Percentiles rank a stretch among this genome's conserved stretches.
phyloP scores from a whole-genome alignment of 805 yeast genomes.

The Zygosaccharomyces lentus region DNA sequence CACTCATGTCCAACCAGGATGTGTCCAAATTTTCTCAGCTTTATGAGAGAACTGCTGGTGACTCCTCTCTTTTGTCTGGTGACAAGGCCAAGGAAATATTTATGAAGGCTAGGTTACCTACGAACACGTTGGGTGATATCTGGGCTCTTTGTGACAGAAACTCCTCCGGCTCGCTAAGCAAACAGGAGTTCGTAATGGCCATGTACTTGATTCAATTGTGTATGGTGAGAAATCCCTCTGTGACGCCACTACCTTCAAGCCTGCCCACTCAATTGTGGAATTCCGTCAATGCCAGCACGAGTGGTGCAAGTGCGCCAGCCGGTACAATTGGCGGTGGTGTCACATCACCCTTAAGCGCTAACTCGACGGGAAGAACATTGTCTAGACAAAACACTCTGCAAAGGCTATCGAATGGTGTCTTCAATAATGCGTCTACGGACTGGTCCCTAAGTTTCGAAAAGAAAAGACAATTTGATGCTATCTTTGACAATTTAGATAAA shows the following conservation, averaged over 20 bases:
- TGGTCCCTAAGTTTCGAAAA: constrained; percentile 71
- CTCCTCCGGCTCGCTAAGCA: constrained; percentile 65
- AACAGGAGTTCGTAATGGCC: constrained; percentile 80
- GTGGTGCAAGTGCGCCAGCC: constrained; percentile 14
- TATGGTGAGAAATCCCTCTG: constrained; percentile 59
- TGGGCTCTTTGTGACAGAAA: constrained; percentile 85
- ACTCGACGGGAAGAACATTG: constrained; percentile 27
- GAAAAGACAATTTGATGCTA: constrained; percentile 69
- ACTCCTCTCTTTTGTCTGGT: constrained; percentile 61
- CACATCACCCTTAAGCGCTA: constrained; percentile 26
- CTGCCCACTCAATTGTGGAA: constrained; percentile 45
- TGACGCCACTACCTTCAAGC: constrained; percentile 52
- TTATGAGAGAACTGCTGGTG: constrained; percentile 55
- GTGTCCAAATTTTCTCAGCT: constrained; percentile 62
- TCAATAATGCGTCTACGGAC: constrained; percentile 41
- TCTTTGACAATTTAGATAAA: constrained; percentile 77
- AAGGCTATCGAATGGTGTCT: constrained; percentile 32
- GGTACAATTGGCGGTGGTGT: constrained; percentile 6
- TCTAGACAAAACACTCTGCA: constrained; percentile 37
- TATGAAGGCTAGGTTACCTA: constrained; percentile 81
- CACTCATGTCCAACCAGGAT: constrained; percentile 54
- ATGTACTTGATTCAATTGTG: constrained; percentile 82
- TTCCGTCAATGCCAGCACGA: constrained; percentile 25
- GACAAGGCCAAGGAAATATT: constrained; percentile 81
- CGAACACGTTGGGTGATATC: constrained; percentile 70